These are phyloP conservation scores for Pneumocystis sp. DNA, from an alignment of 1,139 yeast genomes.

Conservation along the genomic window DNA sequence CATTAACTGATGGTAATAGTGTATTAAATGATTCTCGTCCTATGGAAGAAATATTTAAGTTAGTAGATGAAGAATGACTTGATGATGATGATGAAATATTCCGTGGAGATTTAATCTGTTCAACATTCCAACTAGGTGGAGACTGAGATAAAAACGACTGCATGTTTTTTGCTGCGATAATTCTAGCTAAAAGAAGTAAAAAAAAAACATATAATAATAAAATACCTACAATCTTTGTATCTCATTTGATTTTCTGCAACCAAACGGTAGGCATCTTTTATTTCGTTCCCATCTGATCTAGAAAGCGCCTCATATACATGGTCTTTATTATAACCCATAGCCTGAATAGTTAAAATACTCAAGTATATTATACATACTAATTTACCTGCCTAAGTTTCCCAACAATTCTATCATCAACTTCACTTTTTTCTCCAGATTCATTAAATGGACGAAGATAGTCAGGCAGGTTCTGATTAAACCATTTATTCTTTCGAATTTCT, in stretches of 20 bases:
- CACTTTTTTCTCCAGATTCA: conserved; percentile 21
- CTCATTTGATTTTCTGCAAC: conserved; percentile 65
- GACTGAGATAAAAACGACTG: conserved; percentile 13
- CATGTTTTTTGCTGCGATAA: conserved; percentile 6
- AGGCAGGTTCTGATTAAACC: conserved; percentile 80
- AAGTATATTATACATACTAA: not conserved
- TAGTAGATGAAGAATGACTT: not conserved
- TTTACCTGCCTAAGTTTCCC: conserved; percentile 40
- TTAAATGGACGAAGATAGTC: conserved; percentile 65
- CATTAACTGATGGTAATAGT: not conserved
- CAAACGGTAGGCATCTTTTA: conserved; percentile 78
- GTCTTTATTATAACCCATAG: conserved; percentile 88
- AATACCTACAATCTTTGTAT: conserved; percentile 11
- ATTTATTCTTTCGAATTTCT: conserved; percentile 87
- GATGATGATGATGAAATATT: conserved; percentile 13
- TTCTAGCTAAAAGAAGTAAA: conserved; percentile 14
- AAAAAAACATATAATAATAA: conserved; percentile 29
- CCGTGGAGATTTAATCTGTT: conserved; percentile 39
- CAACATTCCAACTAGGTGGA: conserved; percentile 30
- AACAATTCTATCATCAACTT: conserved; percentile 65
- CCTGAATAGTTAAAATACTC: conserved; percentile 26
- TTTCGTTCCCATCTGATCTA: conserved; percentile 40
- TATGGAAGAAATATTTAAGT: not conserved
- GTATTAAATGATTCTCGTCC: not conserved
- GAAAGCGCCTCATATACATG: conserved; percentile 65